Base-by-base conservation (phyloP, 495 filamentous ascomycete genomes). In the Xylaria bambusicola region DNA sequence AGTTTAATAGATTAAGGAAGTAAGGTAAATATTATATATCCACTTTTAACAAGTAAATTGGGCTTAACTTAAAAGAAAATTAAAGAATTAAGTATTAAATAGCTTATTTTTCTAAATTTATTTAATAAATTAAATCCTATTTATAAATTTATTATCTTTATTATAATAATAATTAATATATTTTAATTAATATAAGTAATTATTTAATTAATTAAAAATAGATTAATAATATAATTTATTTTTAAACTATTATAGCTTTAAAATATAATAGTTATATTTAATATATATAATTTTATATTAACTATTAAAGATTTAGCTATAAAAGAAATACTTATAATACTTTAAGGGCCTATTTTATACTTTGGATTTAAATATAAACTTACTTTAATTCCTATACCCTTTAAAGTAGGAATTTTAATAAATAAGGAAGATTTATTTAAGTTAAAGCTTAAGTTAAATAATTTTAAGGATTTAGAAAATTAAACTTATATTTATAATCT, bases 211-310 rank as follows among this genome's bases (percentile, higher is more conserved):
- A 6, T 5, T 4, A 47, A 8, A 47, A 24, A 12, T 12, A 24
- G 10, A 24, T 12, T 3, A 10, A 10, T 8, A 27, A 6, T 47
- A 21, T 24, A 3, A 12, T 47, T n/a, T 21, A 47, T 47, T 12
- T 47, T 47, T 12, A 47, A 47, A 21, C 26, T 47, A 6, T 24
- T 24, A 8, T 24, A 47, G 26, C 7, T 24, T 21, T 47, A 24
- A 47, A 47, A 24, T 47, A 15, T 47, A 21, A 47, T 47, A 47
- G 26, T 8, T 24, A 47, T 21, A 21, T 47, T 24, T 47, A 47
- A 27, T 23, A 24, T 47, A 8, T 47, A 21, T 21, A 47, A 47
- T 24, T 21, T 4, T 8, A 47, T 24, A 8, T 47, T 24, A 8
- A 24, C 10, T 21, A 47, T 47, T 12, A 47, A 21, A 21, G 23